phyloP scores from a whole-genome alignment of 2,329 filamentous ascomycete species.

The Cytospora paraplurivora region DNA sequence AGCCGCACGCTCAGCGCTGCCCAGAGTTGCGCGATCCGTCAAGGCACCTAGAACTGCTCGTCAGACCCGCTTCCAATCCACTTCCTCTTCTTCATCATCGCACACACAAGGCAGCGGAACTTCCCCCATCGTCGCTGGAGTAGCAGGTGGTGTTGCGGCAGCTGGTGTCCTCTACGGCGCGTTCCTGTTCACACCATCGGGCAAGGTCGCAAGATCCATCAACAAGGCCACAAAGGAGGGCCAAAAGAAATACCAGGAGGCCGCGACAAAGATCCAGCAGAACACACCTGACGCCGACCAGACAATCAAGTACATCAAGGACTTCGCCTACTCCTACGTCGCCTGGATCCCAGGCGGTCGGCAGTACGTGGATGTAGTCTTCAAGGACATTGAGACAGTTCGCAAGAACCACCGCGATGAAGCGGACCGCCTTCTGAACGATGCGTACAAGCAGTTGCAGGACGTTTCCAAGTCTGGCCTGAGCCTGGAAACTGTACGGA shows the following conservation, averaged over 20 bases:
- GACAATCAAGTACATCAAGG: constrained; percentile 65
- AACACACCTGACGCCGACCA: constrained; percentile 67
- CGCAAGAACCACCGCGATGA: constrained; percentile 68
- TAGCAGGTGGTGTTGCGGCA: constrained; percentile 22
- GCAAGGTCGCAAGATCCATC: constrained; percentile 35
- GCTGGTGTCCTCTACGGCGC: constrained; percentile 24
- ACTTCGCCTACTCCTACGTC: constrained; percentile 69
- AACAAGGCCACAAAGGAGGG: constrained; percentile 51
- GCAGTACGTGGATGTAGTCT: constrained; percentile 67
- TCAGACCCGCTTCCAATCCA: constrained; percentile 26
- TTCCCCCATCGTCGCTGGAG: constrained; percentile 17
- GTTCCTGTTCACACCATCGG: constrained; percentile 38
- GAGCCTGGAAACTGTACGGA: constrained; percentile 62
- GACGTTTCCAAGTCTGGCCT: constrained; percentile 61
- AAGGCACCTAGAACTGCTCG: constrained; percentile 8
- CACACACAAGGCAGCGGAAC: neutral
- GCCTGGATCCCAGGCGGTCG: constrained; percentile 71
- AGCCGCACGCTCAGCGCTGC: constrained; percentile 21
- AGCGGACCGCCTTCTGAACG: constrained; percentile 67
- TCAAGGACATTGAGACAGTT: constrained; percentile 70
- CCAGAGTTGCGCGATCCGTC: constrained; percentile 17
- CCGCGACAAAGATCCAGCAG: constrained; percentile 62
- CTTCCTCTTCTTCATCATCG: constrained; percentile 23
- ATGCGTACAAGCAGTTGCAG: constrained; percentile 69
- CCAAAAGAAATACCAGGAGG: constrained; percentile 60